Evolutionary conservation across 352 stramenopile species (phyloP), one percentile per base, ranked within the genome.

Genomic region (Globisporangium viniferum): DNA sequence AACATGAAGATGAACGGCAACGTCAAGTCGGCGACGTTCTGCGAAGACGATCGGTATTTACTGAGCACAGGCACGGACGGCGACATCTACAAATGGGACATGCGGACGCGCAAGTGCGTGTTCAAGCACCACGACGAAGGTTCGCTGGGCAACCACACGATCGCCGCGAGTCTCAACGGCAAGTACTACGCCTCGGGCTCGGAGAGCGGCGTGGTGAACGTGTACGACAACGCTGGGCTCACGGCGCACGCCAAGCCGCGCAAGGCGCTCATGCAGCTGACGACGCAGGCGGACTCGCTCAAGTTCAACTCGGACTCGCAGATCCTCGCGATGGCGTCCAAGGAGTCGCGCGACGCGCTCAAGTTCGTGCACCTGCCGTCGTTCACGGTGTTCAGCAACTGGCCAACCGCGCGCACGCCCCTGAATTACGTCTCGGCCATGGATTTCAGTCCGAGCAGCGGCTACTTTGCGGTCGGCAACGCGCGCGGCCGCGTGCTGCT

Each of bases 181-280:
- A 81, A 94, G 74, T 85, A 90, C 75, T 84, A 92, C 64, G 95
- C 97, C n/a, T 92, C 98, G 0, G 98, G 97, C 41, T 96, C 92
- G 15, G 91, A 98, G 61, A 99, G 94, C 72, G 98, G 98, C 60
- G 97, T 99, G 3, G 97, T 99, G 18, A 99, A 99, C 71, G 76
- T 99, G 24, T 99, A 99, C 81, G 85, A 98, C 56, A 84, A 93
- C 59, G 75, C 67, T 35, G 76, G 75, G 33, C 56, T 92, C 55
- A 74, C 73, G 41, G 74, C 73, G 22, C 81, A 74, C 46, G 53
- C 72, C 39, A 91, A 82, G 71, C 96, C 93, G 5, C 76, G 90
- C 49, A 98, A 99, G 75, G 92, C 93, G n/a, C 81, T 99, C 22
- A 98, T 99, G 95, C 97, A 99, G 70, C 78, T 99, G 27, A 98